These are phyloP conservation scores for Umbelopsis sp. DNA, from an alignment of 371 early-diverging fungal genomes.

Conservation along the genomic window DNA sequence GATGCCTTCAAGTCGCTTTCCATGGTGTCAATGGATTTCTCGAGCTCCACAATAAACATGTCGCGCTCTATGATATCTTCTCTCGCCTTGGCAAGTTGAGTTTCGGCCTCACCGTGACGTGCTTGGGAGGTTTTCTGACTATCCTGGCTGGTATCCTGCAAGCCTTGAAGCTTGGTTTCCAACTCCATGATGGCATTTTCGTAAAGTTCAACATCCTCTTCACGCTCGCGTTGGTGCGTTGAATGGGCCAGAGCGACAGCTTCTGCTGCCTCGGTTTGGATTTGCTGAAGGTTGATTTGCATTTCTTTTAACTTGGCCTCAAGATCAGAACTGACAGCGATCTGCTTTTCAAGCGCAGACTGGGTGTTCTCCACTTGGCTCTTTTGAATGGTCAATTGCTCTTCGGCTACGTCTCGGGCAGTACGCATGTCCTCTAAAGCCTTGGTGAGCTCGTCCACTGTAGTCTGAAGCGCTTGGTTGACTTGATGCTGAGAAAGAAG, in stretches of 20 bases:
- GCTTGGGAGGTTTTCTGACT: neutral
- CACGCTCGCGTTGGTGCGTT: conserved; percentile 14
- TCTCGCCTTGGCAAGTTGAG: neutral
- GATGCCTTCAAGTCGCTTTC: neutral
- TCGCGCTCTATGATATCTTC: conserved; percentile 2
- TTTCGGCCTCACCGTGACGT: neutral
- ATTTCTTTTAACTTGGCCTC: conserved; percentile 21
- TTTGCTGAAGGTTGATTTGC: neutral
- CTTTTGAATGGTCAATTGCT: neutral
- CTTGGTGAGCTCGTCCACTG: conserved; percentile 16
- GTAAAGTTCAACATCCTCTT: conserved; percentile 16
- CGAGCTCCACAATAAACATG: conserved; percentile 10
- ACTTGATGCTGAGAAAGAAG: conserved; percentile 3
- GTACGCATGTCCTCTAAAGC: conserved; percentile 14
- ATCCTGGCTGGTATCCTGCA: neutral
- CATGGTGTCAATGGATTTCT: neutral
- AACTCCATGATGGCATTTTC: neutral
- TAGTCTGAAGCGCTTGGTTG: neutral
- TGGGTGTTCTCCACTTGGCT: conserved; percentile 7
- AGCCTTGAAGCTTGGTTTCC: conserved; percentile 14
- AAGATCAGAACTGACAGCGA: neutral
- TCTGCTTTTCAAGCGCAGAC: neutral
- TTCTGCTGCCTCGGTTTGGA: conserved; percentile 16
- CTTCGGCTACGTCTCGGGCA: neutral
- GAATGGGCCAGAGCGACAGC: neutral